These are phyloP conservation scores for Gaultheria prostrata DNA, from an alignment of 148 eudicot genomes.

Conservation along the genomic window DNA sequence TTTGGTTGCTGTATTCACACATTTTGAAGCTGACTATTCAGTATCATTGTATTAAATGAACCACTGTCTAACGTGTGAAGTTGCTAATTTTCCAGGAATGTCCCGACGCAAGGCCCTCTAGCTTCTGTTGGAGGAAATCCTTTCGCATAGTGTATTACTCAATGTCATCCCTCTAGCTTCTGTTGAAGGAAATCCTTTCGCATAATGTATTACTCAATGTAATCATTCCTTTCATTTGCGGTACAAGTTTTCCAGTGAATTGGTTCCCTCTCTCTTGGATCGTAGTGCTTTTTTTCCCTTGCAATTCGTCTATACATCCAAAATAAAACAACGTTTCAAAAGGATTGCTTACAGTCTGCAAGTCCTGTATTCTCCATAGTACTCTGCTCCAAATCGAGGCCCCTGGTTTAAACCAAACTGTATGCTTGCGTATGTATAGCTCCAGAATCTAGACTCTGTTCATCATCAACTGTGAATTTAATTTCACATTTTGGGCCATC, in stretches of 20 bases:
- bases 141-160: slow-evolving; percentile 45
- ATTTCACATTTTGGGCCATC: no score
- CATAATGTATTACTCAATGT: slow-evolving; percentile 28
- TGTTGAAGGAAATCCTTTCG: slow-evolving; percentile 84
- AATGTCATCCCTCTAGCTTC: slow-evolving; percentile 48
- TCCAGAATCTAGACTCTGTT: not conserved
- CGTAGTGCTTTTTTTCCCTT: not conserved
- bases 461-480: not conserved
- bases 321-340: not conserved
- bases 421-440: not conserved
- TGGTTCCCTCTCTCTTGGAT: not conserved
- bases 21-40: not conserved
- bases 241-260: slow-evolving; percentile 10
- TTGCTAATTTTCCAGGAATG: slow-evolving; percentile 53
- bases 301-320: not conserved
- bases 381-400: not conserved
- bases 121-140: slow-evolving; percentile 86
- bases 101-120: slow-evolving; percentile 57
- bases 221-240: slow-evolving; percentile 8
- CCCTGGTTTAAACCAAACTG: not conserved
- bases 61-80: not conserved
- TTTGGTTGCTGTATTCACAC: not conserved
- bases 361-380: not conserved
- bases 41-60: not conserved
- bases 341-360: not conserved